Evolutionary conservation across 208 protist genomes (phyloP).

Genomic region (Lotmaria passim): DNA sequence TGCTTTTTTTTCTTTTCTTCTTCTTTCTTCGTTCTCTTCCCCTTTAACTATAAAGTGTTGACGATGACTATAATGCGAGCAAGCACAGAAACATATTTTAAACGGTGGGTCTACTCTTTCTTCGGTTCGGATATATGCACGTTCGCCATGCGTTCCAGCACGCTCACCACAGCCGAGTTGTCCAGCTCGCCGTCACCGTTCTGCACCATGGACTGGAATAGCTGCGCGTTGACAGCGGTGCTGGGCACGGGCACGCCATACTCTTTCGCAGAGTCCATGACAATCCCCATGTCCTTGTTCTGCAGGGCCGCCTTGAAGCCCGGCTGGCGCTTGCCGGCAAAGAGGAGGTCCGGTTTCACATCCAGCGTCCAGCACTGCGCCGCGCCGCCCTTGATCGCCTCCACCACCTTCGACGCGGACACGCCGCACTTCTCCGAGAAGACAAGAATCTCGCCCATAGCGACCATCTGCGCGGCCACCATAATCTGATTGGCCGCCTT

Average conservation of each 20-base stretch:
- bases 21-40: too few relatives aligned
- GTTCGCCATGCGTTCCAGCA: conserved; percentile 91
- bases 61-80: too few relatives aligned
- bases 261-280: conserved; percentile 88
- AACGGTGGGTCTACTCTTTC: conserved; percentile 37
- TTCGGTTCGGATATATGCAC: conserved; percentile 81
- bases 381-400: conserved; percentile 90
- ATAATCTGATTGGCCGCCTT: conserved; percentile 97
- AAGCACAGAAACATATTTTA: too few relatives aligned
- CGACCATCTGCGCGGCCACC: conserved; percentile 94
- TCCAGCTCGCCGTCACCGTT: conserved; percentile 91
- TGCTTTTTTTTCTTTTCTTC: too few relatives aligned
- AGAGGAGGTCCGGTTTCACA: conserved; percentile 91
- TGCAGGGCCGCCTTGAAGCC: conserved; percentile 96
- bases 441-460: conserved; percentile 94
- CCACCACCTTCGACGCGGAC: conserved; percentile 77
- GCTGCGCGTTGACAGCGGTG: conserved; percentile 89
- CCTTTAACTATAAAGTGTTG: too few relatives aligned
- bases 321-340: conserved; percentile 93
- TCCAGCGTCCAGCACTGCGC: conserved; percentile 94
- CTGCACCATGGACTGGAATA: conserved; percentile 92
- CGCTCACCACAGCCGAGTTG: conserved; percentile 93
- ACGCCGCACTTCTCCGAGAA: conserved; percentile 93
- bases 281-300: conserved; percentile 95
- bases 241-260: conserved; percentile 90